Conservation (phyloP, 208 protist genomes). For the Naegleria fowleri region DNA sequence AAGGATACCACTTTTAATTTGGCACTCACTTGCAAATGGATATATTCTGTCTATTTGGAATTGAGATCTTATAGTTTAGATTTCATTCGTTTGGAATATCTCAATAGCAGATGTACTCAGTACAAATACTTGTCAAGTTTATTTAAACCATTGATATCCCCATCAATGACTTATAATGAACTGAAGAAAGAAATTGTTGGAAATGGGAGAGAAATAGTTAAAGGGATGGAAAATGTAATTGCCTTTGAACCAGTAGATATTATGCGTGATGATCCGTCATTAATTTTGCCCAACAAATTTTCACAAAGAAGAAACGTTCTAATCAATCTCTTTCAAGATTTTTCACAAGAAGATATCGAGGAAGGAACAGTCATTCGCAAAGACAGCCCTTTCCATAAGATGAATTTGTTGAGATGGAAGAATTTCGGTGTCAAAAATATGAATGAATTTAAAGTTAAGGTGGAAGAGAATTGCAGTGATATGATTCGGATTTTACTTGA, state of each 20-base stretch:
- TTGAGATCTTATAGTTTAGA: not conserved
- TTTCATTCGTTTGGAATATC: not conserved
- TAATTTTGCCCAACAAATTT: not conserved
- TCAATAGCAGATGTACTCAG: not conserved
- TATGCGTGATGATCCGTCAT: not conserved
- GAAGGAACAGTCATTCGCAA: not conserved
- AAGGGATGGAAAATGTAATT: not conserved
- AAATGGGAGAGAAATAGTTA: too few relatives aligned
- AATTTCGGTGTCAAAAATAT: not conserved
- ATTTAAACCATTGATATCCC: too few relatives aligned
- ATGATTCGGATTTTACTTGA: not conserved
- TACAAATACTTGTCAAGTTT: not conserved
- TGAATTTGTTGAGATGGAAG: not conserved
- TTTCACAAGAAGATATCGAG: not conserved
- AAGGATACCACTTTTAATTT: not conserved
- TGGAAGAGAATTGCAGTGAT: not conserved
- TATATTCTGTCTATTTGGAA: not conserved
- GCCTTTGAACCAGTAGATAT: not conserved
- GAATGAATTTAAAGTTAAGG: not conserved
- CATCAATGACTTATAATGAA: too few relatives aligned
- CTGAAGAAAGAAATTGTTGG: too few relatives aligned
- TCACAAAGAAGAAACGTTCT: not conserved
- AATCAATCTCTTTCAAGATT: not conserved
- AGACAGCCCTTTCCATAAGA: not conserved
- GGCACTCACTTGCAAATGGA: not conserved